Percentiles rank a stretch among this genome's conserved stretches.
Conservation (phyloP, 1,284 basidiomycete species). For the Ustilago curta region DNA sequence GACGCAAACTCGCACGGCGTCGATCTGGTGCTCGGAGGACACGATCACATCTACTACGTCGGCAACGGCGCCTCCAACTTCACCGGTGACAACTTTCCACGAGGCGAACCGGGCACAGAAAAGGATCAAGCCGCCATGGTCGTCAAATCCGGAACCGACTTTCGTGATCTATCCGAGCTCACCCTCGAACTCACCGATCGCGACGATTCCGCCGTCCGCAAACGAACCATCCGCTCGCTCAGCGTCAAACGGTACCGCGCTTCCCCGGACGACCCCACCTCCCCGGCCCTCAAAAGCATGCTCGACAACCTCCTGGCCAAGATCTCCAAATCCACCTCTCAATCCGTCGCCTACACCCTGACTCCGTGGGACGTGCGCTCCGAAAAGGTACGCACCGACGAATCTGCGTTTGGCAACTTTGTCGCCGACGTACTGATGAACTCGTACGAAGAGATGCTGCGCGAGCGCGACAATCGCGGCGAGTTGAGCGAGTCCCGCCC, state of each 20-base stretch:
- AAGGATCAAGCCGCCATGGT: constrained; percentile 74
- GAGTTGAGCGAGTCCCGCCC: constrained; percentile 35
- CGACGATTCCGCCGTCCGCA: constrained; percentile 75
- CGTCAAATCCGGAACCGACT: constrained; percentile 90
- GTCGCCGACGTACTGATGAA: constrained; percentile 87
- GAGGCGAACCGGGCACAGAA: constrained; percentile 77
- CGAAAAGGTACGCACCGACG: constrained; percentile 77
- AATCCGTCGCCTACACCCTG: constrained; percentile 77
- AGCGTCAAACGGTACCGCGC: constrained; percentile 78
- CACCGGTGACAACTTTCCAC: constrained; percentile 77
- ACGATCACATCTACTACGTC: constrained; percentile 88
- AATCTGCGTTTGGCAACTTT: constrained; percentile 88
- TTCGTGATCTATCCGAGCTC: constrained; percentile 85
- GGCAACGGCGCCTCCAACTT: constrained; percentile 80
- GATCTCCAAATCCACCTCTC: constrained; percentile 77
- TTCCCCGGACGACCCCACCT: constrained; percentile 76
- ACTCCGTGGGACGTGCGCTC: constrained; percentile 82
- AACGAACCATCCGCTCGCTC: constrained; percentile 77
- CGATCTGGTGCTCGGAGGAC: constrained; percentile 87
- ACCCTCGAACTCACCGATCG: constrained; percentile 76
- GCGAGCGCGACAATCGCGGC: constrained; percentile 73
- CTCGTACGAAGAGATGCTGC: constrained; percentile 84
- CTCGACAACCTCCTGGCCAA: constrained; percentile 78
- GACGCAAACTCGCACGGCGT: constrained; percentile 77
- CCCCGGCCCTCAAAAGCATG: constrained; percentile 75